A percentile compares a stretch with the other conserved stretches of the same genome.
Evolutionary conservation across 495 filamentous ascomycete species (phyloP).

Genomic region (Neurospora intermedia): DNA sequence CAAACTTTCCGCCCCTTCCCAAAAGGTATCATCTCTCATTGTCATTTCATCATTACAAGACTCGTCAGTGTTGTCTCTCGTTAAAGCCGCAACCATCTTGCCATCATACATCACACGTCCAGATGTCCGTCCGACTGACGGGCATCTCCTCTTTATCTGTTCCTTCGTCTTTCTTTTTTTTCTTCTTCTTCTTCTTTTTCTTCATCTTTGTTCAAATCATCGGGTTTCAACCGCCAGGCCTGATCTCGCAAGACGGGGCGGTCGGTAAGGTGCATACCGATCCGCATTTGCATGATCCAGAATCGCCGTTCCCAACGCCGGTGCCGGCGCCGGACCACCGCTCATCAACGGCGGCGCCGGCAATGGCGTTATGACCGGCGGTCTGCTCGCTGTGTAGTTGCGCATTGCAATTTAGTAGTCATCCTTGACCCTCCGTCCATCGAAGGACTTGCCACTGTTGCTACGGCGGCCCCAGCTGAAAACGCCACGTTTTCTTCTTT

Average conservation of each 20-base stretch:
- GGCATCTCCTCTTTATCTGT: background rate
- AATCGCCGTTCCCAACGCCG: background rate
- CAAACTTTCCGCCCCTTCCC: background rate
- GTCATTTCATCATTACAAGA: background rate
- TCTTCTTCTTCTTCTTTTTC: background rate
- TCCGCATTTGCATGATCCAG: background rate
- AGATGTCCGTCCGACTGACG: background rate
- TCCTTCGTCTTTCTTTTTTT: background rate
- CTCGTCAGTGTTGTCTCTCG: background rate
- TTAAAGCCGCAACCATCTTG: constrained; percentile 5
- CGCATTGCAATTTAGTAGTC: constrained; percentile 34
- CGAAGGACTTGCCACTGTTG: constrained; percentile 31
- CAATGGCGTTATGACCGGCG: background rate
- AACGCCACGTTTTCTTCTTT: background rate
- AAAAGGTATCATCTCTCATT: background rate
- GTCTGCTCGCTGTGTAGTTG: background rate
- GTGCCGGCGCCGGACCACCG: background rate
- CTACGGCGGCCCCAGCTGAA: constrained; percentile 19
- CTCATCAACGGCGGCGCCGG: background rate
- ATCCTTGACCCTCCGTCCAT: constrained; percentile 52
- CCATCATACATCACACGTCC: background rate
- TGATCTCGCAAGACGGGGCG: background rate
- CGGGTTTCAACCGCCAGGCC: background rate
- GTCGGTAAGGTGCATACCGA: background rate
- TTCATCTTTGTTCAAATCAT: background rate